These are phyloP conservation scores for Fonsecaea multimorphosa DNA, from an alignment of 2,329 filamentous ascomycete species.

Conservation along the genomic window DNA sequence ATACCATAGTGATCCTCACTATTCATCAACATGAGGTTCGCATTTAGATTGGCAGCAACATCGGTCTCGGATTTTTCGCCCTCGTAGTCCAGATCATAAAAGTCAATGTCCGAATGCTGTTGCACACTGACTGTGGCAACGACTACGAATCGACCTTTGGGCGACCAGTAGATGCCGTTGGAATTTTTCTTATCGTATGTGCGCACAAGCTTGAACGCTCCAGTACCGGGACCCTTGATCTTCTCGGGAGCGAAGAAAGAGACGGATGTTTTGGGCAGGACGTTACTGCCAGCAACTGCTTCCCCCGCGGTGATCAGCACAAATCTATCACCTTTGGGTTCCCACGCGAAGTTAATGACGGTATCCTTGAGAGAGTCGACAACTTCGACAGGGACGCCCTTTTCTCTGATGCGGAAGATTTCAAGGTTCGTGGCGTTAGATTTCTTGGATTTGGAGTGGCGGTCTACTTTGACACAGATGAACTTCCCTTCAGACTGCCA, in stretches of 20 bases:
- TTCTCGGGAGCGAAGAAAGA: conserved; percentile 98
- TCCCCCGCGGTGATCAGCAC: conserved; percentile 96
- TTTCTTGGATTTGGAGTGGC: conserved; percentile 99
- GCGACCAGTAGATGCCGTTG: conserved; percentile 99
- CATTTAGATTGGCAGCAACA: conserved; percentile 93
- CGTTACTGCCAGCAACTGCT: conserved; percentile 75
- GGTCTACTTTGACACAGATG: conserved; percentile 97
- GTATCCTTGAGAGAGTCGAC: conserved; percentile 98
- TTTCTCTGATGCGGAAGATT: conserved; percentile 96
- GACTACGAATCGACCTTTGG: conserved; percentile 91
- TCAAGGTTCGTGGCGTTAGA: conserved; percentile 95
- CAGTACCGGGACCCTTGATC: conserved; percentile 73
- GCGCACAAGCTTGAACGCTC: conserved; percentile 95
- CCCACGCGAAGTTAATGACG: conserved; percentile 99
- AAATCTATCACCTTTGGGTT: conserved; percentile 96
- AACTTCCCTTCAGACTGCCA: conserved; percentile 97
- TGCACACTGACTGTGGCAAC: conserved; percentile 91
- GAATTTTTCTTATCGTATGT: conserved; percentile 99
- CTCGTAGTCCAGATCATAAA: conserved; percentile 97
- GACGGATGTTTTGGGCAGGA: conserved; percentile 90
- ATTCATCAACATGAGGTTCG: conserved; percentile 94
- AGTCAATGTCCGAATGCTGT: conserved; percentile 94
- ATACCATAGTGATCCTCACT: conserved; percentile 95
- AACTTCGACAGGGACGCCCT: conserved; percentile 97
- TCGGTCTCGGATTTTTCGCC: conserved; percentile 92